Evolutionary conservation across 495 filamentous ascomycete species (phyloP).

Genomic region (Aspergillus nanangensis): DNA sequence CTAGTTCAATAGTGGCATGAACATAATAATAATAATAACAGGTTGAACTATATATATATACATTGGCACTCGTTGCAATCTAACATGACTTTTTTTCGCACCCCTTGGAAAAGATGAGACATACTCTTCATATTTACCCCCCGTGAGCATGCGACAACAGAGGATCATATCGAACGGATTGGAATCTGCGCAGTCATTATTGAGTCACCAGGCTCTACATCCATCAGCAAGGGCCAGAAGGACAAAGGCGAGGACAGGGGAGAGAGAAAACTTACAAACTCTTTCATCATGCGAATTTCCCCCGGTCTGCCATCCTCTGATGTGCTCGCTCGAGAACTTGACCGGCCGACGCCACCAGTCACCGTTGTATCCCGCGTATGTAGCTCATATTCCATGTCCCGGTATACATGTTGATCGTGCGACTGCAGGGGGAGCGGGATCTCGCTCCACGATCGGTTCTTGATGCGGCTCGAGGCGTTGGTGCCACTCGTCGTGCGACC

Average conservation of each 20-base stretch:
- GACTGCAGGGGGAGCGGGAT: constrained; percentile 1
- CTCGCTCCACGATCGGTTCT: constrained; percentile 5
- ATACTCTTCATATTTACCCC: too few species aligned
- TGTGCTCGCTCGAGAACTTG: neutral
- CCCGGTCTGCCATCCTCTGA: constrained; percentile 2
- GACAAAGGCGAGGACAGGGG: neutral
- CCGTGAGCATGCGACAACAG: too few species aligned
- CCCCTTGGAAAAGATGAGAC: too few species aligned
- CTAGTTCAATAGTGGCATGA: too few species aligned
- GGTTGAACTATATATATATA: too few species aligned
- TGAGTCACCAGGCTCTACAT: neutral
- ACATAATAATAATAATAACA: too few species aligned
- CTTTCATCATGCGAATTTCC: constrained; percentile 16
- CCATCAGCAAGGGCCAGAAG: constrained; percentile 1
- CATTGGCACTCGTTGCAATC: too few species aligned
- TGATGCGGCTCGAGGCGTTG: neutral
- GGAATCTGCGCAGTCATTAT: too few species aligned
- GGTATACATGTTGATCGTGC: constrained; percentile 1
- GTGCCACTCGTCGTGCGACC: constrained; percentile 1
- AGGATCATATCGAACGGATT: too few species aligned
- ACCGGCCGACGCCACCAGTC: neutral
- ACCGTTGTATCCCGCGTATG: constrained; percentile 2
- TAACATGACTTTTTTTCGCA: too few species aligned
- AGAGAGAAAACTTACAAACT: constrained; percentile 13
- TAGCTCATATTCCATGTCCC: constrained; percentile 5